These are phyloP conservation scores for Coelastrella sp. DNA, from an alignment of 139 green algal genomes.

Conservation along the genomic window DNA sequence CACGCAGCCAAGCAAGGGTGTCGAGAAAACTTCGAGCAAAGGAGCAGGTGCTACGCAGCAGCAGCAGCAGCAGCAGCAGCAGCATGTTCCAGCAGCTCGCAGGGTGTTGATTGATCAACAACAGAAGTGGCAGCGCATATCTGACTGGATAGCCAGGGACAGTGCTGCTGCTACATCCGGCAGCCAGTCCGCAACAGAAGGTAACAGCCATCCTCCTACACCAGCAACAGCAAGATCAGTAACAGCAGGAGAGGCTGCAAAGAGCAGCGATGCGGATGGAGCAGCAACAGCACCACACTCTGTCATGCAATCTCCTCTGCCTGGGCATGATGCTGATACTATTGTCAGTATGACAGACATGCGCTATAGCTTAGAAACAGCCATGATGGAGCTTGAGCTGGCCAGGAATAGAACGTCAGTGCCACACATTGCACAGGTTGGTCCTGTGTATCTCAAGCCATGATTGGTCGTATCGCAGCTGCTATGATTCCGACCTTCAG, in stretches of 20 bases:
- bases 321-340: background rate
- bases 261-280: background rate
- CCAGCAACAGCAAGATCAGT: background rate
- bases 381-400: conserved; percentile 38
- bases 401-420: background rate
- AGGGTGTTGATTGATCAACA: conserved; percentile 37
- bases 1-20: no score
- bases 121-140: conserved; percentile 49
- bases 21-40: background rate
- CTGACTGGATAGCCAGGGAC: conserved; percentile 36
- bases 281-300: background rate
- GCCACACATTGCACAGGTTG: no score
- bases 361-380: conserved; percentile 37
- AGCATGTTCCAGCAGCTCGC: conserved; percentile 31
- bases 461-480: no score
- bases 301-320: background rate
- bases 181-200: background rate
- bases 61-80: conserved; percentile 23
- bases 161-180: conserved; percentile 1
- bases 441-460: no score
- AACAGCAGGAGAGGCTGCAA: background rate
- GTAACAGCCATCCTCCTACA: background rate
- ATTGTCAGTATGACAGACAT: conserved; percentile 16
- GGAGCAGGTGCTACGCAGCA: conserved; percentile 23
- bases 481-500: no score